Conservation (phyloP, 257 asterid species). For the Eucommia ulmoides region DNA sequence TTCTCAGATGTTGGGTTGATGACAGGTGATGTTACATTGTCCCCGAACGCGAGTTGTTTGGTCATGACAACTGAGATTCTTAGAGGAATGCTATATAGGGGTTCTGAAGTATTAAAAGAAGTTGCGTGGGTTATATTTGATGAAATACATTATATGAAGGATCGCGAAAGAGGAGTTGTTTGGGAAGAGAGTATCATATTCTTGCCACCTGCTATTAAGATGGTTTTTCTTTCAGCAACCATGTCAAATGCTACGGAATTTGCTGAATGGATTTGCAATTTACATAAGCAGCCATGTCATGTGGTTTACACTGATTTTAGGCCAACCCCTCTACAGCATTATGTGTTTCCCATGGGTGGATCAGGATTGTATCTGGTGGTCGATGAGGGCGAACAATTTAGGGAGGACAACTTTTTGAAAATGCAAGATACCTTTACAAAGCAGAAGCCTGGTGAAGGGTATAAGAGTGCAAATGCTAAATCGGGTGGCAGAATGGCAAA, state of each 20-base stretch:
- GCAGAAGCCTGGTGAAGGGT: constrained; percentile 41
- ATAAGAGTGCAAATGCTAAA: constrained; percentile 37
- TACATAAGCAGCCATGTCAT: constrained; percentile 96
- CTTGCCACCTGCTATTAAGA: constrained; percentile 95
- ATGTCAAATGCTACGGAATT: constrained; percentile 98
- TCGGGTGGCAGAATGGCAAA: constrained; percentile 59
- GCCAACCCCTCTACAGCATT: constrained; percentile 95
- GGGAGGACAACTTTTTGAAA: constrained; percentile 72
- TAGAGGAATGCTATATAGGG: constrained; percentile 92
- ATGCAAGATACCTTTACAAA: constrained; percentile 71
- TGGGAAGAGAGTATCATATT: constrained; percentile 98
- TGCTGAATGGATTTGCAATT: constrained; percentile 93
- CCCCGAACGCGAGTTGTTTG: constrained; percentile 94
- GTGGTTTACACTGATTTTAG: constrained; percentile 95
- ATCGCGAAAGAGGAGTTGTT: constrained; percentile 95
- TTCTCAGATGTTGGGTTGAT: constrained; percentile 88
- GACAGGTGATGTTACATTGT: constrained; percentile 91
- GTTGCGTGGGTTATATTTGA: constrained; percentile 99
- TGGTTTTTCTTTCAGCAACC: constrained; percentile 94
- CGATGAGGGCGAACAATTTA: constrained; percentile 92
- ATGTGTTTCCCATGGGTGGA: constrained; percentile 89
- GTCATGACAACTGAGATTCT: constrained; percentile 98
- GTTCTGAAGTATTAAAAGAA: constrained; percentile 94
- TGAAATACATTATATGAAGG: constrained; percentile 99
- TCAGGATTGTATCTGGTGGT: constrained; percentile 91